phyloP scores from a whole-genome alignment of 2,329 filamentous ascomycete genomes.

The Claviceps monticola region DNA sequence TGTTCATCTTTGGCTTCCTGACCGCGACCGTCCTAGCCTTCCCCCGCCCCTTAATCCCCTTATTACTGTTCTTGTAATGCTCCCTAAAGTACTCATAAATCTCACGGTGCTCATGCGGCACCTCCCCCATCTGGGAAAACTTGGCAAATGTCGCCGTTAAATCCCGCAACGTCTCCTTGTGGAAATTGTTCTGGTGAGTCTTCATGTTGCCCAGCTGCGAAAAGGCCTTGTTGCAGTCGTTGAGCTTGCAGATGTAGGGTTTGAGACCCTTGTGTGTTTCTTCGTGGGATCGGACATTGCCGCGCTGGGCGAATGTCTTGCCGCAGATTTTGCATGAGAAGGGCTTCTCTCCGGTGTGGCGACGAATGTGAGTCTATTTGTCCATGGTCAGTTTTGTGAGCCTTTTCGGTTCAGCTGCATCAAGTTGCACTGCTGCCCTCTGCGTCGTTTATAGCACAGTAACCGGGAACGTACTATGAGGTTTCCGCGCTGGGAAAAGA shows the following conservation, averaged over 20 bases:
- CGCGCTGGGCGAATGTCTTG: conserved; percentile 72
- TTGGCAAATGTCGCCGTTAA: conserved; percentile 58
- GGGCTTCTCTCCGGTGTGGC: conserved; percentile 78
- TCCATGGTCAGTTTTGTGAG: conserved; percentile 30
- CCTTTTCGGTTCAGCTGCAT: not conserved
- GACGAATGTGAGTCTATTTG: conserved; percentile 67
- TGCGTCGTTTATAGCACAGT: too few species aligned
- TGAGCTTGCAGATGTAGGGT: conserved; percentile 67
- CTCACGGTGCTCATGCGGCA: conserved; percentile 56
- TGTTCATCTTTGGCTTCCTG: conserved; percentile 16
- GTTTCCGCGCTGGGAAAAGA: conserved; percentile 84
- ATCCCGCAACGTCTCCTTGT: conserved; percentile 55
- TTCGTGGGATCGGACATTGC: conserved; percentile 73
- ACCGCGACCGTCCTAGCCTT: conserved; percentile 57
- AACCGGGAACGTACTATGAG: conserved; percentile 48
- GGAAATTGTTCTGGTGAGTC: conserved; percentile 92
- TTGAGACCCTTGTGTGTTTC: conserved; percentile 67
- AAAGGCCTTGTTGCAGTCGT: conserved; percentile 76
- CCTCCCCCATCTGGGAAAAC: conserved; percentile 38
- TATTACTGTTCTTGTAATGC: conserved; percentile 97
- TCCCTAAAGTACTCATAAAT: conserved; percentile 73
- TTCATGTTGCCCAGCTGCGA: conserved; percentile 88
- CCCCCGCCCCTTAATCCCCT: conserved; percentile 91
- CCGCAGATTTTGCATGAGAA: conserved; percentile 68
- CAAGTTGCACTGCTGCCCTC: not conserved